Evolutionary conservation across 768 basidiomycete genomes (phyloP).

Genomic region (Leccinum subgranulosum): DNA sequence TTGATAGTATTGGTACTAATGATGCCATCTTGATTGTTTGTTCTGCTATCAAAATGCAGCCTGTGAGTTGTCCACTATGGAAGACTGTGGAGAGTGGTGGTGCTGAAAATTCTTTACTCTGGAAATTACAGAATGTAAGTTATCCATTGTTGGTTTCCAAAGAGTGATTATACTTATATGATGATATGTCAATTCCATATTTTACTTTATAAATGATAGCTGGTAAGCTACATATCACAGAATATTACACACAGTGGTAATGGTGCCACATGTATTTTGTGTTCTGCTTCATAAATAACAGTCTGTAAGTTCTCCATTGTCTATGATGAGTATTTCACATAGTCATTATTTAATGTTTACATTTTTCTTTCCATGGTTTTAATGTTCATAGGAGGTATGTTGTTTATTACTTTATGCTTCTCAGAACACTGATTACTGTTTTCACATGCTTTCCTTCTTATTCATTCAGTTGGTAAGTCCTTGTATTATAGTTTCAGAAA

Average conservation of each 20-base stretch:
- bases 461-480: background rate
- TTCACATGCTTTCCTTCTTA: background rate
- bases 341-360: background rate
- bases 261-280: background rate
- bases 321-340: background rate
- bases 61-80: background rate
- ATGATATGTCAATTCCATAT: background rate
- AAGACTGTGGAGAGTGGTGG: background rate
- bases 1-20: background rate
- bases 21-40: background rate
- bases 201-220: background rate
- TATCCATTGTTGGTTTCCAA: background rate
- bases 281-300: background rate
- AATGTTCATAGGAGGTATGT: background rate
- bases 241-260: no score
- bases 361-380: no score
- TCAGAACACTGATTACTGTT: background rate
- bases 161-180: background rate
- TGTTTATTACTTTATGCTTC: background rate
- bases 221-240: background rate
- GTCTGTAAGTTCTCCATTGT: background rate
- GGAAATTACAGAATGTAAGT: background rate
- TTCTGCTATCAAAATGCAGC: background rate
- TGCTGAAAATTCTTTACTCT: background rate
- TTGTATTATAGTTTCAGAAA: background rate